These are phyloP conservation scores for Candida endomychidarum DNA, from an alignment of 805 yeast genomes.

Conservation along the genomic window DNA sequence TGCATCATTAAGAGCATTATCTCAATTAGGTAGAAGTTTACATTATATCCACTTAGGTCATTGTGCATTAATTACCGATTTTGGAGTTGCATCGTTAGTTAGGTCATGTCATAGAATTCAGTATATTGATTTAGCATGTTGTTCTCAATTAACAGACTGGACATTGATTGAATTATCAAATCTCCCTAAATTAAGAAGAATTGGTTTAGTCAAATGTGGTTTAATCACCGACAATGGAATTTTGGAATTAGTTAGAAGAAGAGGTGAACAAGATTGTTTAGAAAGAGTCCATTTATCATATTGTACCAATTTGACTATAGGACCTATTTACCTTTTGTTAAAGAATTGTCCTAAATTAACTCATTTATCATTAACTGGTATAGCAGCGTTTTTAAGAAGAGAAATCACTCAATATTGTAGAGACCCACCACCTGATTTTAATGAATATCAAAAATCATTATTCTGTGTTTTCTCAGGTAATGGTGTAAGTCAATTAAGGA, in stretches of 20 bases:
- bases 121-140: conserved; percentile 93
- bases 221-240: conserved; percentile 86
- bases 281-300: conserved; percentile 94
- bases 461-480: conserved; percentile 94
- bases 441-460: conserved; percentile 75
- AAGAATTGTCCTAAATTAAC: conserved; percentile 83
- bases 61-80: conserved; percentile 86
- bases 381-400: conserved; percentile 79
- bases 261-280: conserved; percentile 74
- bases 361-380: conserved; percentile 90
- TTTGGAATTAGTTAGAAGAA: conserved; percentile 60
- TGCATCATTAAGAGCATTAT: conserved; percentile 66
- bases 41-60: conserved; percentile 94
- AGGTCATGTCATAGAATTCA: conserved; percentile 80
- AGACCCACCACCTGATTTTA: conserved; percentile 90
- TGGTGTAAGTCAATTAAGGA: conserved; percentile 77
- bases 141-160: conserved; percentile 82
- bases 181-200: conserved; percentile 78
- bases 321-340: conserved; percentile 73
- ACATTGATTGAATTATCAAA: conserved; percentile 74
- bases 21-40: conserved; percentile 72
- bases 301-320: conserved; percentile 76
- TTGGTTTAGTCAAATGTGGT: conserved; percentile 89
- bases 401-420: conserved; percentile 88
- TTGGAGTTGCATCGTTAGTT: conserved; percentile 74